Conservation (phyloP, 192 early-diverging fungal species). For the Powellomyces hirtus region DNA sequence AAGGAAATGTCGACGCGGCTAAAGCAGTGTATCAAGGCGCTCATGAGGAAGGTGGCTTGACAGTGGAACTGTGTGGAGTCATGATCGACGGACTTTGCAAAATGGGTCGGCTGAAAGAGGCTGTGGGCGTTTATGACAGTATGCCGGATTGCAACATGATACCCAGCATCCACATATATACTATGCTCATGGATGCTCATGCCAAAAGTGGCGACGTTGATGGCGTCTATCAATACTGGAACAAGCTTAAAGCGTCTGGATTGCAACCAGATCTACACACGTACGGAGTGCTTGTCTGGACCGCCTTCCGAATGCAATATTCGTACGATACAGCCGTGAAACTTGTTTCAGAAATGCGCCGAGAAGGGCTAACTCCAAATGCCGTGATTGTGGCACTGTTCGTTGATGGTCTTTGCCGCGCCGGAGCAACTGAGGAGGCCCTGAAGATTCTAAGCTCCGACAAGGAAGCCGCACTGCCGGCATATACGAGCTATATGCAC, state of each 20-base stretch:
- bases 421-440: constrained; percentile 4
- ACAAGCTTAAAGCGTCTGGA: background rate
- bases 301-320: background rate
- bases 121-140: background rate
- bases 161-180: background rate
- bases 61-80: background rate
- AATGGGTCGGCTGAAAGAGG: background rate
- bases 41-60: background rate
- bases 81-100: constrained; percentile 2
- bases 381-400: background rate
- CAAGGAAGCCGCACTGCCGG: background rate
- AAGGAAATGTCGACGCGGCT: background rate
- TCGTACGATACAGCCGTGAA: background rate
- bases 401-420: background rate
- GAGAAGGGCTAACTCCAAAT: background rate
- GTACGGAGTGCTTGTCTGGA: constrained; percentile 23
- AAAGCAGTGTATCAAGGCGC: background rate
- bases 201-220: constrained; percentile 2
- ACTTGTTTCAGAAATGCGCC: background rate
- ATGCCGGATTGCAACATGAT: background rate
- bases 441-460: background rate
- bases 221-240: background rate
- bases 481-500: constrained; percentile 4
- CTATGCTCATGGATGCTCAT: constrained; percentile 15
- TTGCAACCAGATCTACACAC: background rate